Evolutionary conservation across 768 basidiomycete genomes (phyloP).

Genomic region (Hortiboletus flavorubellus): DNA sequence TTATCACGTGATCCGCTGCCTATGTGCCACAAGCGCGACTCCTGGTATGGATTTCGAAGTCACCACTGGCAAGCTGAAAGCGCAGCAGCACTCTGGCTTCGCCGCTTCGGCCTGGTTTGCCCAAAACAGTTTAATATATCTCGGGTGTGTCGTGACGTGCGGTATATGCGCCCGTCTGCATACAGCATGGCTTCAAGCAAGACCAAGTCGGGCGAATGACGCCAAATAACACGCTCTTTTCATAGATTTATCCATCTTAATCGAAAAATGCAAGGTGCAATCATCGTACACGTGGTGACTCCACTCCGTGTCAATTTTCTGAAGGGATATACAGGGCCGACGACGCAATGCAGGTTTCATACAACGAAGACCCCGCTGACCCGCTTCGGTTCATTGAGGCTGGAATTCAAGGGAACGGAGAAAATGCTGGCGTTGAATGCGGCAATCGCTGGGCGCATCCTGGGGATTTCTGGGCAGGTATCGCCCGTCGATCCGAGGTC

Average conservation of each 20-base stretch:
- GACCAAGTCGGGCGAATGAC: background rate
- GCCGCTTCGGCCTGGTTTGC: no score
- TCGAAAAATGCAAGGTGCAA: background rate
- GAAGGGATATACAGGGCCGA: background rate
- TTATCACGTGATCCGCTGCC: constrained; percentile 21
- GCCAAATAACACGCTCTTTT: background rate
- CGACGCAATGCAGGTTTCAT: background rate
- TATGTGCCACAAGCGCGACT: constrained; percentile 30
- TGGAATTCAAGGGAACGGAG: background rate
- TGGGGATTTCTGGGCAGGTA: background rate
- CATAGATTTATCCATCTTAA: background rate
- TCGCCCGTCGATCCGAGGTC: background rate
- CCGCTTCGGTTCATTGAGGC: background rate
- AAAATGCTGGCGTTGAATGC: background rate
- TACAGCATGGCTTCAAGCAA: background rate
- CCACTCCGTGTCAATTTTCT: background rate
- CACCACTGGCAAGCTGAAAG: background rate
- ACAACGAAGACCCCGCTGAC: background rate
- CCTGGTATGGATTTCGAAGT: background rate
- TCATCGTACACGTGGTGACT: background rate
- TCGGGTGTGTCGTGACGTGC: no score
- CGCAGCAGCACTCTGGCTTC: background rate
- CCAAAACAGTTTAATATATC: background rate
- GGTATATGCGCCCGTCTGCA: background rate
- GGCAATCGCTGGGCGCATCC: background rate